phyloP scores from a whole-genome alignment of 768 basidiomycete genomes.

The Agrocybe praecox region DNA sequence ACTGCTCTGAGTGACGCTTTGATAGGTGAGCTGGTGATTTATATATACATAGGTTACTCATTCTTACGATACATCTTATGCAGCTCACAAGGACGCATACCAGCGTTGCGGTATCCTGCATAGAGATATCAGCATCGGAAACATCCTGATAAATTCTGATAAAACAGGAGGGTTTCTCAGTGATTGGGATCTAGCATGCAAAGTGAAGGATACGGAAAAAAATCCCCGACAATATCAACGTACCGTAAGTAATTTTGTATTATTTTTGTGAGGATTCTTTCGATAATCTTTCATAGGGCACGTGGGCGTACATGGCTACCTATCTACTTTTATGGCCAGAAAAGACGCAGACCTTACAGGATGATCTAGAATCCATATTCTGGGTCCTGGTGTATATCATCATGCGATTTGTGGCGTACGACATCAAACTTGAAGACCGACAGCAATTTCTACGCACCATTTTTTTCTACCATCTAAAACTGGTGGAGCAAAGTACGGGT shows the following conservation, averaged over 20 bases:
- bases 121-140: neutral
- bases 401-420: neutral
- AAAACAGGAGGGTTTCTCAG: neutral
- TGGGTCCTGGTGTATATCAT: slow-evolving; percentile 2
- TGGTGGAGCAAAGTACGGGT: no score
- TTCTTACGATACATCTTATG: slow-evolving; percentile 2
- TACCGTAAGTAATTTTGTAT: neutral
- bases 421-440: neutral
- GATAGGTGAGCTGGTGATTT: slow-evolving; percentile 12
- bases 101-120: neutral
- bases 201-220: neutral
- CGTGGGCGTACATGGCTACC: slow-evolving; percentile 1
- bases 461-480: no score
- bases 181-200: neutral
- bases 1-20: slow-evolving; percentile 23
- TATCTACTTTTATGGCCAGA: neutral
- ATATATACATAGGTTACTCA: no score
- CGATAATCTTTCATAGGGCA: neutral
- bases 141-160: neutral
- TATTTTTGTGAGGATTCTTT: neutral
- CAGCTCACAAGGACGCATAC: neutral
- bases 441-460: no score
- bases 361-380: slow-evolving; percentile 1
- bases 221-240: neutral
- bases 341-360: neutral